Evolutionary conservation across 2,329 filamentous ascomycete species (phyloP), one percentile per base, ranked within the genome.

Genomic region (Penicillium sp.): DNA sequence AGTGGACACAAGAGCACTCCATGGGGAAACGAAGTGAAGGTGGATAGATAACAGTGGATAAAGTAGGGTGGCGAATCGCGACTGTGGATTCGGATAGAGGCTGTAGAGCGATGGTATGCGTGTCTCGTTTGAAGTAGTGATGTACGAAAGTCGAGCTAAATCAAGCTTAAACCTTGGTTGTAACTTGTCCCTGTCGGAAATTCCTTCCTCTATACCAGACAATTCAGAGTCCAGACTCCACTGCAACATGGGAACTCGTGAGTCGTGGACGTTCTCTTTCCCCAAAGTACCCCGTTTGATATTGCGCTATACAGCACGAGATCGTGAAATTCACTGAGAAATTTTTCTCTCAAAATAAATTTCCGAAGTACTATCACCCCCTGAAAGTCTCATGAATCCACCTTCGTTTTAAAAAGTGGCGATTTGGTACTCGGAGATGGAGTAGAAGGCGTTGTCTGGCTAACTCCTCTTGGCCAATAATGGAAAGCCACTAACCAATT

Each of bases 111-210:
- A 25, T 25, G 22, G 22, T 22, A 22, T 22, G 19, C 3, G n/a
- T n/a, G n/a, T n/a, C n/a, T n/a, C n/a, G n/a, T n/a, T n/a, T n/a
- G n/a, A n/a, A n/a, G n/a, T n/a, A n/a, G n/a, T n/a, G n/a, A n/a
- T n/a, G n/a, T n/a, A n/a, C n/a, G n/a, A n/a, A n/a, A n/a, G 47
- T 25, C 40, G 55, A 54, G 55, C 41, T 55, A 56, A 53, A 58
- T 46, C 46, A 58, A 58, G 55, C 55, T 56, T 58, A 56, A 56
- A 58, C 54, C 29, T 52, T 50, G 34, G 41, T 41, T 43, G n/a
- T n/a, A n/a, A n/a, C n/a, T n/a, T n/a, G 14, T 48, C 54, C 54
- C 46, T 52, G 29, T 51, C 37, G 31, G 39, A 52, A 46, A 52
- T 54, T 54, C n/a, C n/a, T n/a, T n/a, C n/a, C 34, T 43, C 38